Evolutionary conservation across 441 rosid species (phyloP), one percentile per base, ranked within the genome.

Genomic region (Arabidopsis lyrata): DNA sequence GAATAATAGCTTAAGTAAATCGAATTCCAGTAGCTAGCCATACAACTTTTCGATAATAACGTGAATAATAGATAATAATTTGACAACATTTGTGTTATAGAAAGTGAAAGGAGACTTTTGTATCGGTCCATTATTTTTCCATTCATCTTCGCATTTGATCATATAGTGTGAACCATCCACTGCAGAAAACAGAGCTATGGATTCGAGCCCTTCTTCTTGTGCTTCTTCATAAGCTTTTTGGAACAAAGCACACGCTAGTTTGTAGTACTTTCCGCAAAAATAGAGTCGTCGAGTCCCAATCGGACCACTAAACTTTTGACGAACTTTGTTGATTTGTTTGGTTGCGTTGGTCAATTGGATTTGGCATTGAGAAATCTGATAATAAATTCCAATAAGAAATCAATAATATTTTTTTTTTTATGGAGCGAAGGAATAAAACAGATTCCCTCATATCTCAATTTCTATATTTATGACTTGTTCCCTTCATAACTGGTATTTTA

Each of bases 41-140:
- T 47, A 16, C 16, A 47, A 8, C 35, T 52, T 52, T 27, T 13
- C 57, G 8, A 62, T 27, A 1, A 45, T 60, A 12, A 4, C 2
- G 6, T 42, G 29, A 31, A 16, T 15, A 45, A 31, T 63, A 15
- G 54, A 44, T 42, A 15, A 5, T 11, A 63, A 8, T 63, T 63
- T 63, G 27, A 9, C 39, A 15, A 63, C 53, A 44, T 63, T 63
- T 15, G 27, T 31, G 11, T 44, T 29, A 63, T 63, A 44, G 5
- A 63, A 63, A 29, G 15, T 15, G n/a, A 63, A 6, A 9, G 27
- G 67, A 29, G 67, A 63, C 54, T 63, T 29, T 45, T 63, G 67
- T 29, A 15, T 11, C 0, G 54, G 54, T 44, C 38, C 9, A 35
- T 58, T 0, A 10, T 31, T 9, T 41, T n/a, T 61, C 66, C 52